Evolutionary conservation across 1,284 basidiomycete genomes (phyloP), one percentile per base, ranked within the genome.

Genomic region (Cryptococcus wingfieldii): DNA sequence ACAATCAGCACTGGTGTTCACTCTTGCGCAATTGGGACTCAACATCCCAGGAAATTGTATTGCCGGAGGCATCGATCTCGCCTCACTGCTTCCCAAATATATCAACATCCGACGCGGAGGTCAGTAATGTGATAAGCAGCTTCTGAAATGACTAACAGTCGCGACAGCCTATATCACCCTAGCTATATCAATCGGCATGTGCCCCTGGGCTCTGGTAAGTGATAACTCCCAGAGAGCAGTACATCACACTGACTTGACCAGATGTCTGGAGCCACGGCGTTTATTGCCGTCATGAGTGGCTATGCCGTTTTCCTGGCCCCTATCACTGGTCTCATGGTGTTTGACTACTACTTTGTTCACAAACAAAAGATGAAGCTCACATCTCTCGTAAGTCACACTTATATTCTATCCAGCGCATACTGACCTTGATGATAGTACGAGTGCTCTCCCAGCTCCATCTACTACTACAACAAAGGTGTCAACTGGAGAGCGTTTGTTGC

Each of bases 31-130:
- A 53, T 65, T 78, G 19, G 71, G 72, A 45, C 74, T 77, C 58
- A 78, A 78, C 61, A 70, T 79, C 23, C 58, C 68, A 19, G 65
- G 68, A 16, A 77, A 77, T 61, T 71, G 71, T 45, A 62, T 78
- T 14, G 66, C 71, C 1, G 77, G 76, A 7, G 75, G 76, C 23
- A 72, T 75, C 53, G 77, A 79, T 62, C 64, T 80, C 5, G 69
- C 76, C 0, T 72, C 76, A 1, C 60, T 79, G 6, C 70, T 76
- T 55, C 79, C 79, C 3, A 68, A 70, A 39, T 79, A 68, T 54
- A 68, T 80, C 65, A 77, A 78, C 64, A 77, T 78, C 50, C 70
- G 72, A 1, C 68, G 79, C 18, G 77, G 76, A 4, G 56, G 58
- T 58, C n/a, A 59, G 51, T 55, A 16, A n/a, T 14, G 16, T 27